Evolutionary conservation across 306 rosid species (phyloP).

Genomic region (Pachyrhizus erosus): DNA sequence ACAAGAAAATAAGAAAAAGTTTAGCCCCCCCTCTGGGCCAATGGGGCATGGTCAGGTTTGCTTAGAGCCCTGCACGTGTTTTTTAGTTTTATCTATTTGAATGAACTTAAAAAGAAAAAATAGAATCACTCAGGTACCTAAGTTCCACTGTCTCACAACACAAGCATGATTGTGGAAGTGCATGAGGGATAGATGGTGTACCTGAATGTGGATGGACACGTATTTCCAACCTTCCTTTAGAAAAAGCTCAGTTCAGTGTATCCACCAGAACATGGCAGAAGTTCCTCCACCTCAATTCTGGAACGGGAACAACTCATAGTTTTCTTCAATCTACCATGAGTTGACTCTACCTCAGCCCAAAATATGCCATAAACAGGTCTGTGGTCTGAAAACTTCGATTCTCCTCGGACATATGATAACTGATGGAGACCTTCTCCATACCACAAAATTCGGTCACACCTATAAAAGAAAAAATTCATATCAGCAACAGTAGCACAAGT

Average conservation of each 20-base stretch:
- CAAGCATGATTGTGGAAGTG: constrained; percentile 36
- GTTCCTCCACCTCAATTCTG: constrained; percentile 89
- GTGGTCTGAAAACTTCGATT: constrained; percentile 94
- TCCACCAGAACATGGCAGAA: constrained; percentile 90
- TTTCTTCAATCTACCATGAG: constrained; percentile 81
- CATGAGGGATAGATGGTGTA: constrained; percentile 48
- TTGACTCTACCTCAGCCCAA: constrained; percentile 96
- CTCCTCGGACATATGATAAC: constrained; percentile 91
- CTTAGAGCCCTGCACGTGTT: constrained; percentile 31
- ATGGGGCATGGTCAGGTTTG: constrained; percentile 6
- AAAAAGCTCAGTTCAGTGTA: constrained; percentile 95
- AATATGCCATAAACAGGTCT: constrained; percentile 94
- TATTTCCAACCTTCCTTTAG: constrained; percentile 56
- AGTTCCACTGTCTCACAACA: constrained; percentile 35
- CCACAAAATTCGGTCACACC: constrained; percentile 99
- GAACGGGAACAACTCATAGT: constrained; percentile 88
- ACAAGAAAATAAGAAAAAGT: constrained; percentile 24
- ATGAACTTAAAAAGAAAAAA: constrained; percentile 21
- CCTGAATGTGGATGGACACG: constrained; percentile 51
- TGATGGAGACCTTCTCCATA: constrained; percentile 98
- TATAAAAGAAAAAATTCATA: constrained; percentile 40
- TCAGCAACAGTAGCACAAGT: constrained; percentile 38
- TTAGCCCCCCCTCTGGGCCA: constrained; percentile 20
- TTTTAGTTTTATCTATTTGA: constrained; percentile 34
- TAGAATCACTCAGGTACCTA: constrained; percentile 17